phyloP scores from a whole-genome alignment of 169 alveolate genomes.

The Plasmodium relictum region DNA sequence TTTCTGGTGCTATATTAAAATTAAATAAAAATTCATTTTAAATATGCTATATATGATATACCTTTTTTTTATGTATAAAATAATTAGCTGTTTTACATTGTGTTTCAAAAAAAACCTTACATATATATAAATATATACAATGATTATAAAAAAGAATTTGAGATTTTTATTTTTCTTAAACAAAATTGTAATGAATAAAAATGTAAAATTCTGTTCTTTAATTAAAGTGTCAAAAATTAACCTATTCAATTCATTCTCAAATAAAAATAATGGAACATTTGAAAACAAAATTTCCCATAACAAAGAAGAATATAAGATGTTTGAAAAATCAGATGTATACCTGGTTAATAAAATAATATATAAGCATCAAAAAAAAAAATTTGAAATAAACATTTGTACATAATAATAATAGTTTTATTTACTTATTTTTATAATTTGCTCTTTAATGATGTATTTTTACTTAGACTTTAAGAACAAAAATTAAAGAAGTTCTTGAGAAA shows the following conservation, averaged over 20 bases:
- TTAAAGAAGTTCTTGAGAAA: constrained; percentile 64
- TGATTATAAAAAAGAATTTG: constrained; percentile 42
- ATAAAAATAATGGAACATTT: constrained; percentile 28
- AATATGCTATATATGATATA: no score
- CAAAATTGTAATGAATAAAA: constrained; percentile 19
- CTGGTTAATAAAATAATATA: constrained; percentile 61
- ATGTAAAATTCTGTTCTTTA: constrained; percentile 15
- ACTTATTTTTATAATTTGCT: no score
- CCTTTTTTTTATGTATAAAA: no score
- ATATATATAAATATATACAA: constrained; percentile 43
- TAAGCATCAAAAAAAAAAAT: no score
- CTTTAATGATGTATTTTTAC: neutral
- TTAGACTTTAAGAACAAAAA: constrained; percentile 50
- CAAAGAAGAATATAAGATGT: constrained; percentile 32
- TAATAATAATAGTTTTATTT: no score
- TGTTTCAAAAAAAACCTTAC: constrained; percentile 18
- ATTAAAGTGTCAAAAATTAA: constrained; percentile 29
- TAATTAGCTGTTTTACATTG: constrained; percentile 42
- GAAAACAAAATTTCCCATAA: neutral
- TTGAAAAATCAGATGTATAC: constrained; percentile 72
- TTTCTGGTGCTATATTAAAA: no score
- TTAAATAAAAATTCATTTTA: no score
- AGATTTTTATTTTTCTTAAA: constrained; percentile 20
- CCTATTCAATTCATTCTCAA: constrained; percentile 19
- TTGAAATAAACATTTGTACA: no score